Base-by-base conservation (phyloP, 73 alveolate species). In the Paramecium sexaurelia region DNA sequence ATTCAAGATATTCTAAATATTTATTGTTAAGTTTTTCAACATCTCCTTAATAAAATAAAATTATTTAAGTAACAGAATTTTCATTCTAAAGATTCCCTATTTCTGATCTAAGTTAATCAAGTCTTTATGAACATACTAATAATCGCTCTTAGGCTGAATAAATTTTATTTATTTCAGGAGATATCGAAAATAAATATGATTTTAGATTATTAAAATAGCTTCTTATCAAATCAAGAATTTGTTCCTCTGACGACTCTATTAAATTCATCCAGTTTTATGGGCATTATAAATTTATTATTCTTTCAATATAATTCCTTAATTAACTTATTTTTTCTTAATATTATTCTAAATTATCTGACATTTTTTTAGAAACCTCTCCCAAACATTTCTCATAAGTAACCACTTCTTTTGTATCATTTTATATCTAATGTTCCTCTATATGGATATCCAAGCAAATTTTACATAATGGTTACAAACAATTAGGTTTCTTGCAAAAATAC, bases 11-110 rank as follows among this genome's bases (percentile, higher is more conserved):
- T 61, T 32, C 7, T 24, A 26, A 29, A 5, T 61, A 61, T 11
- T 6, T 24, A 61, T 61, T 61, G 26, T 22, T 61, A 0, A 61
- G 24, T 2, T 32, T 22, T 19, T 61, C 83, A 11, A 61, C 83
- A 24, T 61, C 83, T 61, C 45, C 83, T 61, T 61, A 61, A 61
- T 61, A 61, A 61, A 11, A 61, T 13, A 61, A 24, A 61, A 61
- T 51, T 26, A 61, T 10, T 61, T 29, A 61, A 61, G 47, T 61
- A 11, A 24, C 11, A 2, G 39, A 61, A 45, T 32, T 61, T 51
- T 22, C 43, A 32, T 24, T 61, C 43, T 29, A 26, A 3, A 26
- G 22, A 61, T 32, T 22, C 26, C 11, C 83, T 29, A 61, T 9
- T 61, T 61, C 26, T 26, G 43, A 61, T 6, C 26, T 29, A 26